These are phyloP conservation scores for Henckelia pumila DNA, from an alignment of 257 asterid genomes.

Conservation along the genomic window DNA sequence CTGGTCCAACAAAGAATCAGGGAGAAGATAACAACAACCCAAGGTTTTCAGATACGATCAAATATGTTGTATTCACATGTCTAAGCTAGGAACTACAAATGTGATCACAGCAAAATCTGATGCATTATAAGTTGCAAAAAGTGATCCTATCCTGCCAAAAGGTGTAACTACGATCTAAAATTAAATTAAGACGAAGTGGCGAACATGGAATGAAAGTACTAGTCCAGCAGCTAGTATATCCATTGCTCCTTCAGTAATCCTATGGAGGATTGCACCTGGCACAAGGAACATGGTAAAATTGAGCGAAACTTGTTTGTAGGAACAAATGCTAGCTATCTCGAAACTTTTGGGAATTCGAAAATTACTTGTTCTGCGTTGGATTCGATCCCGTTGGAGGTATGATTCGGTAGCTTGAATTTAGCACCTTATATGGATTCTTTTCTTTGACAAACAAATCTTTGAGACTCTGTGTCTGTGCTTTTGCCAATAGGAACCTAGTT, in stretches of 20 bases:
- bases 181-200: constrained; percentile 5
- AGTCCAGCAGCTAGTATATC: constrained; percentile 7
- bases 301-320: not conserved
- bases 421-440: constrained; percentile 45
- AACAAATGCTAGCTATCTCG: constrained; percentile 19
- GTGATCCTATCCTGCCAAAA: constrained; percentile 23
- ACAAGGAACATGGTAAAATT: not conserved
- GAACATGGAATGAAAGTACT: constrained; percentile 13
- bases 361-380: constrained; percentile 63
- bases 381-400: constrained; percentile 60
- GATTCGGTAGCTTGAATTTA: constrained; percentile 41
- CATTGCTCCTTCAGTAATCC: constrained; percentile 23
- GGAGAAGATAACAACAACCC: too few relatives aligned
- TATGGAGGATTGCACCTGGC: constrained; percentile 30
- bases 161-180: constrained; percentile 25
- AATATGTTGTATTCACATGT: constrained; percentile 51
- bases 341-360: not conserved
- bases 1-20: too few relatives aligned
- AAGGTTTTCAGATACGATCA: too few relatives aligned
- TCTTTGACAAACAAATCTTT: constrained; percentile 32
- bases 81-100: constrained; percentile 34
- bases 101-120: constrained; percentile 36
- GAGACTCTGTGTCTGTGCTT: constrained; percentile 16
- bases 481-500: constrained; percentile 26
- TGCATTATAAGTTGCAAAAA: constrained; percentile 19